phyloP scores from a whole-genome alignment of 805 yeast genomes.

The Kuraishia cidri region DNA sequence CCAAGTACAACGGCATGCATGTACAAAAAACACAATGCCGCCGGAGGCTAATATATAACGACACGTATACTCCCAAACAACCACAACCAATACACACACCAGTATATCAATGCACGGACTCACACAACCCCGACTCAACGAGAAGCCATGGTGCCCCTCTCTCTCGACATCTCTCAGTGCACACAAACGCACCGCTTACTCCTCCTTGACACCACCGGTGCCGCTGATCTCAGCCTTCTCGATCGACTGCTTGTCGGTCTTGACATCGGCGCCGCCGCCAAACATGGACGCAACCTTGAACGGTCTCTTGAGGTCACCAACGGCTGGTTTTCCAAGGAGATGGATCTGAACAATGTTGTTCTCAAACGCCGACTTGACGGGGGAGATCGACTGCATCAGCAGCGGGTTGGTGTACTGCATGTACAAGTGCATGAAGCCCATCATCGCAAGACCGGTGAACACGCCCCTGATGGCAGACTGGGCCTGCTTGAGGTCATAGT shows the following conservation, averaged over 20 bases:
- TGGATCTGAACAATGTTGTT: conserved; percentile 88
- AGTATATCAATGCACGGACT: too few species aligned
- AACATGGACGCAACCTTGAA: conserved; percentile 77
- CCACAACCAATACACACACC: too few species aligned
- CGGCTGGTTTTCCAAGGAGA: conserved; percentile 70
- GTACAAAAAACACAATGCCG: too few species aligned
- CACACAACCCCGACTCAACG: too few species aligned
- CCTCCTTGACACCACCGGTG: conserved; percentile 82
- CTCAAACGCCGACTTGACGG: conserved; percentile 85
- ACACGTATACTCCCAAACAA: too few species aligned
- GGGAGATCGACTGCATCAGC: conserved; percentile 87
- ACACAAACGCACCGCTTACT: too few species aligned
- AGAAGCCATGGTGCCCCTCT: too few species aligned
- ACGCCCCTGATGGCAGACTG: conserved; percentile 73
- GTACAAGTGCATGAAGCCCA: conserved; percentile 97
- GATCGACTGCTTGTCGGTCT: conserved; percentile 82
- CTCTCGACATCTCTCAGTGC: too few species aligned
- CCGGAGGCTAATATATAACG: too few species aligned
- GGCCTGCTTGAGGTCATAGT: conserved; percentile 87
- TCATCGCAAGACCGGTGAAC: conserved; percentile 88
- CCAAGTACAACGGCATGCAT: too few species aligned
- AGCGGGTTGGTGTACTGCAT: conserved; percentile 97
- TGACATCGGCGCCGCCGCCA: conserved; percentile 43
- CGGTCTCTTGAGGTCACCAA: conserved; percentile 93
- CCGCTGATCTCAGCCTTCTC: conserved; percentile 83